Evolutionary conservation across 2,329 filamentous ascomycete genomes (phyloP).

Genomic region (Elsinoe ampelina): DNA sequence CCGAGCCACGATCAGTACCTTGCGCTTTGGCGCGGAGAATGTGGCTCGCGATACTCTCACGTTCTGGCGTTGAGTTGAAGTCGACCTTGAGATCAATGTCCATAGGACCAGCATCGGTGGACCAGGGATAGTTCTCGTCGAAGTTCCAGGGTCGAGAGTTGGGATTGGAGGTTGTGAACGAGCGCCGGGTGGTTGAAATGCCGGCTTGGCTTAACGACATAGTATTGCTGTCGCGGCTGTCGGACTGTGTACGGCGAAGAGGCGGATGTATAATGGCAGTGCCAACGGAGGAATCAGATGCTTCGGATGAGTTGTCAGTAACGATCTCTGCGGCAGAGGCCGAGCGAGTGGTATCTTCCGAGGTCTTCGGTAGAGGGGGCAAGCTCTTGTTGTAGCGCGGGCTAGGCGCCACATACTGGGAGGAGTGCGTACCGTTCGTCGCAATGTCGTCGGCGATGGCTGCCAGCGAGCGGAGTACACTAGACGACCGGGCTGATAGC

Average conservation of each 20-base stretch:
- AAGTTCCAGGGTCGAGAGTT: conserved; percentile 39
- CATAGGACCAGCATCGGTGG: conserved; percentile 28
- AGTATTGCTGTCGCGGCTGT: conserved; percentile 5
- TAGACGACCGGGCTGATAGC: conserved; percentile 28
- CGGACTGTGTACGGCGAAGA: conserved; percentile 22
- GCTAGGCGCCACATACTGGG: conserved; percentile 1
- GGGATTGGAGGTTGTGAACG: conserved; percentile 26
- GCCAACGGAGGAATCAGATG: not conserved
- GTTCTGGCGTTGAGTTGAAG: conserved; percentile 25
- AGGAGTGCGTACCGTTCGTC: conserved; percentile 29
- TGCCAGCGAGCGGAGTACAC: conserved; percentile 29
- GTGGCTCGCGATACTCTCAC: conserved; percentile 23
- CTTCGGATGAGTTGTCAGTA: conserved; percentile 13
- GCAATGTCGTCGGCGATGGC: conserved; percentile 31
- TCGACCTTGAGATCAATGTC: conserved; percentile 33
- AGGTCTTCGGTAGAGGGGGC: conserved; percentile 24
- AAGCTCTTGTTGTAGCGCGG: conserved; percentile 27
- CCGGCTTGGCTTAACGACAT: conserved; percentile 1
- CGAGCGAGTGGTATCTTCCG: not conserved
- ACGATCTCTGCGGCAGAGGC: not conserved
- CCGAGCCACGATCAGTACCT: not conserved
- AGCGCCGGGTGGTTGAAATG: conserved; percentile 20
- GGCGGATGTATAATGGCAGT: conserved; percentile 16
- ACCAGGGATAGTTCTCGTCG: conserved; percentile 40
- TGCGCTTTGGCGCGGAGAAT: conserved; percentile 18